Conservation (phyloP, 371 early-diverging fungal species). For the Dipsacomyces acuminosporus region DNA sequence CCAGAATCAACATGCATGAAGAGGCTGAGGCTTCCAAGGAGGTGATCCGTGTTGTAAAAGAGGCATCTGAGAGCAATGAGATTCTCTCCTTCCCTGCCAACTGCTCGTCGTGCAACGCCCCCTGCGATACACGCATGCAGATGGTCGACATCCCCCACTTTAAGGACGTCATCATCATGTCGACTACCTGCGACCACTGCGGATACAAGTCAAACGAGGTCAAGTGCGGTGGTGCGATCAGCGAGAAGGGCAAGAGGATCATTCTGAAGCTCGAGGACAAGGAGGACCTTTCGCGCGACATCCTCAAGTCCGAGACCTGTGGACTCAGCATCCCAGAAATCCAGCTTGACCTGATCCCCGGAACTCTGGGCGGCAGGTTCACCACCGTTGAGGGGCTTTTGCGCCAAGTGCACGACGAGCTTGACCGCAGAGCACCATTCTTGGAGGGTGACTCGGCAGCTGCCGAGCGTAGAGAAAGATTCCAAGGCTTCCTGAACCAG, state of each 20-base stretch:
- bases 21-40: slow-evolving; percentile 34
- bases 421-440: slow-evolving; percentile 65
- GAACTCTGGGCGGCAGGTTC: slow-evolving; percentile 94
- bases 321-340: slow-evolving; percentile 87
- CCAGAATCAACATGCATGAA: slow-evolving; percentile 16
- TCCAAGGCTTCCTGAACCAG: slow-evolving; percentile 62
- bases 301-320: slow-evolving; percentile 93
- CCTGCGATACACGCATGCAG: slow-evolving; percentile 88
- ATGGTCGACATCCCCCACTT: slow-evolving; percentile 90
- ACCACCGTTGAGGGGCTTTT: slow-evolving; percentile 94
- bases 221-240: slow-evolving; percentile 88
- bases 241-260: slow-evolving; percentile 72
- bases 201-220: slow-evolving; percentile 96
- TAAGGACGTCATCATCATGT: slow-evolving; percentile 94
- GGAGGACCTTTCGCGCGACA: slow-evolving; percentile 90
- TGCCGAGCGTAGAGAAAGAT: slow-evolving; percentile 53
- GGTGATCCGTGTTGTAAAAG: slow-evolving; percentile 50
- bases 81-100: slow-evolving; percentile 77
- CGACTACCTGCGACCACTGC: slow-evolving; percentile 86
- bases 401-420: slow-evolving; percentile 82
- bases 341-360: slow-evolving; percentile 70
- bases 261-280: slow-evolving; percentile 69
- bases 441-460: slow-evolving; percentile 70
- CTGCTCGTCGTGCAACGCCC: slow-evolving; percentile 80
- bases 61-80: slow-evolving; percentile 54